These are phyloP conservation scores for Ochetophila trinervis DNA, from an alignment of 306 rosid species.

Conservation along the genomic window DNA sequence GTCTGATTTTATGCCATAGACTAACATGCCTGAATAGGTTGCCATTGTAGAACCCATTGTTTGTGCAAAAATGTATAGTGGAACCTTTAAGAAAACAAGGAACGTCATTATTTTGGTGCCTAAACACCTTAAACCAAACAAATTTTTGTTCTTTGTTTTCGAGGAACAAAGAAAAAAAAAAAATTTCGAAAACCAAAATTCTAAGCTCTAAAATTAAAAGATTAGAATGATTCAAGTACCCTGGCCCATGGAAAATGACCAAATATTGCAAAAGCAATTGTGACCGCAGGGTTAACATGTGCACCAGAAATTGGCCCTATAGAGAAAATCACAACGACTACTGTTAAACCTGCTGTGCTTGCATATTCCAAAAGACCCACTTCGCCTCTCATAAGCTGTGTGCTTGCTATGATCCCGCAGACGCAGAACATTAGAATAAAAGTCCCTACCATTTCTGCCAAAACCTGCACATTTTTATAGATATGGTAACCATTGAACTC, in stretches of 20 bases:
- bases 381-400: conserved; percentile 41
- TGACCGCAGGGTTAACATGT: conserved; percentile 83
- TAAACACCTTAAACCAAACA: not conserved
- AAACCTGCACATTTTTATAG: conserved; percentile 37
- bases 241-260: conserved; percentile 76
- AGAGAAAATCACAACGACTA: conserved; percentile 62
- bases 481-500: not conserved
- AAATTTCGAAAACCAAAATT: not conserved
- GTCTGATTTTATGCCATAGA: conserved; percentile 57
- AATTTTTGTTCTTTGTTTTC: not conserved
- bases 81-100: conserved; percentile 45
- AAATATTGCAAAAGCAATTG: conserved; percentile 75
- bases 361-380: conserved; percentile 77
- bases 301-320: conserved; percentile 77
- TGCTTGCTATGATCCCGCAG: conserved; percentile 65
- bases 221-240: conserved; percentile 30
- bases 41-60: conserved; percentile 60
- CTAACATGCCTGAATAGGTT: conserved; percentile 56
- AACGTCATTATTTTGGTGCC: conserved; percentile 1
- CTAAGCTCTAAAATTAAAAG: too few relatives aligned
- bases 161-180: not conserved
- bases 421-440: conserved; percentile 72
- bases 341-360: conserved; percentile 79
- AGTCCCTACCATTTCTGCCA: conserved; percentile 81
- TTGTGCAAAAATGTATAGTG: conserved; percentile 60